Conservation (phyloP, 2,329 filamentous ascomycete species). For the Phaeoacremonium minimum region DNA sequence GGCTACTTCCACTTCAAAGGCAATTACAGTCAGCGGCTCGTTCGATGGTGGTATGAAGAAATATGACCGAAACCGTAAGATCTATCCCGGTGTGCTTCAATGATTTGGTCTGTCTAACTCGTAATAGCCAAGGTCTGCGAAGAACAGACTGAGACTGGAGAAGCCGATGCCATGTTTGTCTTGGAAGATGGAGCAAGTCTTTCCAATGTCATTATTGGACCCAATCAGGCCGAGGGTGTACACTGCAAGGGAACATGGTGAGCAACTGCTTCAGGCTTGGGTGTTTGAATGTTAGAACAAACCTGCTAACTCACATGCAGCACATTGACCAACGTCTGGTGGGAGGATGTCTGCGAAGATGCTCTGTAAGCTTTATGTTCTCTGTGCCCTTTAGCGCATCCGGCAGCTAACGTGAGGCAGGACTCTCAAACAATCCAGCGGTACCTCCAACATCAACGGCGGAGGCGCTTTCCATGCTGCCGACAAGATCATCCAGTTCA, state of each 20-base stretch:
- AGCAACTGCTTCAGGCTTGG: background rate
- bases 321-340: constrained; percentile 27
- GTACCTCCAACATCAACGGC: constrained; percentile 30
- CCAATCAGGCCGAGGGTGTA: constrained; percentile 41
- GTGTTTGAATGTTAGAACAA: too few relatives aligned
- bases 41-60: constrained; percentile 39
- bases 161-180: constrained; percentile 41
- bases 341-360: constrained; percentile 27
- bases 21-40: constrained; percentile 15
- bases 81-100: too few relatives aligned
- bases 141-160: constrained; percentile 13
- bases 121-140: constrained; percentile 5
- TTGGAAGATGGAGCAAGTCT: constrained; percentile 42
- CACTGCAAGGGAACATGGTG: constrained; percentile 43
- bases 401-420: too few relatives aligned
- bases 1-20: constrained; percentile 27
- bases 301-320: background rate
- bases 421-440: constrained; percentile 26
- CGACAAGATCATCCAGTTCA: constrained; percentile 33
- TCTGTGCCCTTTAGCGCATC: too few relatives aligned
- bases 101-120: too few relatives aligned
- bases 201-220: constrained; percentile 46
- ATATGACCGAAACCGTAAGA: constrained; percentile 15
- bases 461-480: constrained; percentile 27
- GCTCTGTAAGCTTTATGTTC: constrained; percentile 12